These are phyloP conservation scores for Neurospora terricola DNA, from an alignment of 495 filamentous ascomycete genomes.

Conservation along the genomic window DNA sequence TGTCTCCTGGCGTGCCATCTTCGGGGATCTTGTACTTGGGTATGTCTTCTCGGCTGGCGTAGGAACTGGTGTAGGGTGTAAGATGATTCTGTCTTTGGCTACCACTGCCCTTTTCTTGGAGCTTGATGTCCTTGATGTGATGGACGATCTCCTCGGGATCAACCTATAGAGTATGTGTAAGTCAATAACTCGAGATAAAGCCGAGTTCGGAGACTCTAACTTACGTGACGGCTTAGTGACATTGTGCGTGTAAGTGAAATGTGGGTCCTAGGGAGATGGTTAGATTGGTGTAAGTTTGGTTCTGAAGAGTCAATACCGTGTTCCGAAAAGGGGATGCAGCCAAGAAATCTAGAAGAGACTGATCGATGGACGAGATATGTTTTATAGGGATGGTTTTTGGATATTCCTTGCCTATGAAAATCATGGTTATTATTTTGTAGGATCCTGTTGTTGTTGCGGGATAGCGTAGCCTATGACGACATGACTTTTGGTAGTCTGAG, in stretches of 20 bases:
- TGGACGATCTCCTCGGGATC: slow-evolving; percentile 53
- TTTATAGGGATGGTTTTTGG: not conserved
- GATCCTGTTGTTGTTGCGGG: not conserved
- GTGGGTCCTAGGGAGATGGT: not conserved
- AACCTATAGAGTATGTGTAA: slow-evolving; percentile 16
- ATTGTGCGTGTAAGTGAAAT: not conserved
- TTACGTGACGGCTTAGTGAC: not conserved
- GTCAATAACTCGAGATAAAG: not conserved
- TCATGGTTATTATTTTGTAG: not conserved
- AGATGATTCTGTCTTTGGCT: slow-evolving; percentile 28
- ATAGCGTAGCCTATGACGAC: not conserved
- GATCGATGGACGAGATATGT: not conserved
- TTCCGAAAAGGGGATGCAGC: not conserved
- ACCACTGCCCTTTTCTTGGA: slow-evolving; percentile 22
- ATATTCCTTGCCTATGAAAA: not conserved
- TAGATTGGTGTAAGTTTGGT: not conserved
- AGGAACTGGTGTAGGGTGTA: slow-evolving; percentile 55
- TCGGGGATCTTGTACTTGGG: slow-evolving; percentile 57
- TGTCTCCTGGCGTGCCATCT: slow-evolving; percentile 51
- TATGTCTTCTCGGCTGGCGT: slow-evolving; percentile 50
- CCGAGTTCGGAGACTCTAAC: not conserved
- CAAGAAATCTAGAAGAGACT: not conserved
- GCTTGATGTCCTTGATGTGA: slow-evolving; percentile 35
- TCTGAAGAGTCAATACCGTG: not conserved
- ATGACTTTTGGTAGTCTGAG: not conserved